Base-by-base conservation (phyloP, 768 basidiomycete genomes). In the Panus rudis region DNA sequence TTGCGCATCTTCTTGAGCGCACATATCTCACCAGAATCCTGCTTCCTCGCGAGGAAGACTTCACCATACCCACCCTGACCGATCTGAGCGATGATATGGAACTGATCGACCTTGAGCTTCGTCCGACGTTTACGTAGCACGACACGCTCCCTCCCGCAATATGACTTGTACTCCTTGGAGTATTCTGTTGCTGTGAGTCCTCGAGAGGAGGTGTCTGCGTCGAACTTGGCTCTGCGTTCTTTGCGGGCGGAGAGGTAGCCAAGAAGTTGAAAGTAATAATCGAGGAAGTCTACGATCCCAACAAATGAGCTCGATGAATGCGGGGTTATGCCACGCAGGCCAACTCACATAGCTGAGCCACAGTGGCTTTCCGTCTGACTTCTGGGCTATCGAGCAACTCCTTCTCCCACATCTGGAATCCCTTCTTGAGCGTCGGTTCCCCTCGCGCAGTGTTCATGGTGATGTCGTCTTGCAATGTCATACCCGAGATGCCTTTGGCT, bases 41-140 rank as follows among this genome's bases (percentile, higher is more conserved):
- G 84, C 61, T 97, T 96, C 31, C 94, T 71, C 8, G 96, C 96
- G 40, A 99, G 73, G 58, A 87, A 99, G 20, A 99, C 96, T 51
- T 97, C 94, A 4, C 96, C 96, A 63, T 98, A 99, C 2, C 96
- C 96, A 11, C 96, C 96, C 66, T 99, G 96, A 1, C 96, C 96
- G 37, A 99, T 92, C 63, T 99, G 96, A 1, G 92, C 92, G 51
- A 99, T 93, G 61, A 99, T 94, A 57, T 96, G 90, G 64, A 99
- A 99, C 57, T 94, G 89, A 38, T 97, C 91, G 20, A 99, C 80
- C 46, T 81, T 78, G 32, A 98, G 73, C 60, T 96, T 99, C 10
- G 93, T 83, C 27, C 96, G 75, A n/a, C 96, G 76, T 49, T 86
- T 83, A 42, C 96, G 75, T n/a, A 99, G 72, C 6, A 96, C 60